phyloP scores from a whole-genome alignment of 495 filamentous ascomycete genomes.

The Podospora pseudopauciseta region DNA sequence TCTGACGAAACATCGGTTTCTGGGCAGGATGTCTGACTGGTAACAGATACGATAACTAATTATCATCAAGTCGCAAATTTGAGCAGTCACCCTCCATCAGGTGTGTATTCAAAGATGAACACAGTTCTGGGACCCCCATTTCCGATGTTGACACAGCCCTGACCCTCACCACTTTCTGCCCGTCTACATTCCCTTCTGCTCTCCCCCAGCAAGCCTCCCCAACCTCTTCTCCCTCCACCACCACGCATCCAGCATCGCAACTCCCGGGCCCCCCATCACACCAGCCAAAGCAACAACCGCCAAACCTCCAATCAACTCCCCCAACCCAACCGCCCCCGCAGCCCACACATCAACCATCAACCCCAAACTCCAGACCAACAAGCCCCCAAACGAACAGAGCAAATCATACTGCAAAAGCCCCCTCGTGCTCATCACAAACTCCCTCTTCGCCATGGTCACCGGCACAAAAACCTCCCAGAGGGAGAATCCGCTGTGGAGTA shows the following conservation, averaged over 20 bases:
- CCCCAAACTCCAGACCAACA: background rate
- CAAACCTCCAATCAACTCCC: background rate
- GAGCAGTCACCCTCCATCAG: too few species aligned
- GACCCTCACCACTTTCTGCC: background rate
- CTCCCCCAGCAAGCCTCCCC: background rate
- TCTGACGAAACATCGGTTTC: too few species aligned
- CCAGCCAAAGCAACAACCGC: background rate
- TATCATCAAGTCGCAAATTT: too few species aligned
- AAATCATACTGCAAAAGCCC: background rate
- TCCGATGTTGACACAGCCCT: background rate
- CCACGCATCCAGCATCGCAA: background rate
- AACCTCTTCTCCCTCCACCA: conserved; percentile 4
- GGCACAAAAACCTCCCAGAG: background rate
- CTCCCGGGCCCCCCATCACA: background rate
- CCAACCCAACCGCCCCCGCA: background rate
- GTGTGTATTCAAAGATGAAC: too few species aligned
- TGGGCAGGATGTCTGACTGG: too few species aligned
- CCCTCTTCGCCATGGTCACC: background rate
- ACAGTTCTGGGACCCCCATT: too few species aligned
- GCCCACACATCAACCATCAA: background rate
- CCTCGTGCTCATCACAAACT: background rate
- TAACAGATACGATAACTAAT: too few species aligned
- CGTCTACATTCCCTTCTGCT: background rate
- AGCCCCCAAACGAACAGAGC: background rate
- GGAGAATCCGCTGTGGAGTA: background rate